Conservation (phyloP, 768 basidiomycete species). For the Auricularia sp. region DNA sequence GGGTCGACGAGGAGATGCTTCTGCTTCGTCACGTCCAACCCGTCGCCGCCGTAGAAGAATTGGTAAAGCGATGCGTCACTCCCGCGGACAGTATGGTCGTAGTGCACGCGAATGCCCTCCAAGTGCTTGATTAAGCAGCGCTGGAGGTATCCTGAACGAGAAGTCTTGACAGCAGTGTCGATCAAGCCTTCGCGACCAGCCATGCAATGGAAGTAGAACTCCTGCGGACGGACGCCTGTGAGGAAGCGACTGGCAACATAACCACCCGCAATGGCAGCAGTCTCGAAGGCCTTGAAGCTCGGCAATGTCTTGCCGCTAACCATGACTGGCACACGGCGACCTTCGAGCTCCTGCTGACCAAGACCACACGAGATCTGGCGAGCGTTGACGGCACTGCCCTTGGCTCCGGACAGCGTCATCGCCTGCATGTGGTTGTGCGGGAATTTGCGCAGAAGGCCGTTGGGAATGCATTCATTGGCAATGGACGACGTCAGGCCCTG, state of each 20-base stretch:
- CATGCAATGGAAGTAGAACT: constrained; percentile 99
- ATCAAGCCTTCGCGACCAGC: constrained; percentile 98
- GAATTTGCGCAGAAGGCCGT: constrained; percentile 83
- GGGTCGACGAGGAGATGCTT: constrained; percentile 59
- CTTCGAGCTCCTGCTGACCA: constrained; percentile 96
- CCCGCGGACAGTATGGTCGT: constrained; percentile 95
- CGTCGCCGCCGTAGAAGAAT: constrained; percentile 95
- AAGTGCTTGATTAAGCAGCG: constrained; percentile 97
- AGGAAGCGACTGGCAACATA: constrained; percentile 98
- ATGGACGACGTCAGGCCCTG: constrained; percentile 84
- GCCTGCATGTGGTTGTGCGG: constrained; percentile 99
- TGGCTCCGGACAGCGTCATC: constrained; percentile 97
- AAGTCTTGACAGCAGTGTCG: constrained; percentile 98
- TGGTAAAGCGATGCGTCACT: constrained; percentile 90
- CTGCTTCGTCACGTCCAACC: constrained; percentile 93
- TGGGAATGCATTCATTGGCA: constrained; percentile 78
- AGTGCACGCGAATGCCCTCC: constrained; percentile 93
- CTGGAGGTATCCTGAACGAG: constrained; percentile 95
- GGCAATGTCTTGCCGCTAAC: constrained; percentile 97
- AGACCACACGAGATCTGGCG: constrained; percentile 96
- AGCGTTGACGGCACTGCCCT: constrained; percentile 95
- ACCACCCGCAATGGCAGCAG: constrained; percentile 95
- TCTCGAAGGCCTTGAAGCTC: constrained; percentile 94
- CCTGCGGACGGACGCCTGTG: constrained; percentile 95
- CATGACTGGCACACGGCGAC: constrained; percentile 98